A percentile compares a stretch with the other conserved stretches of the same genome.
These are phyloP conservation scores for Blepharisma stoltei DNA, from an alignment of 73 alveolate genomes.

Conservation along the genomic window DNA sequence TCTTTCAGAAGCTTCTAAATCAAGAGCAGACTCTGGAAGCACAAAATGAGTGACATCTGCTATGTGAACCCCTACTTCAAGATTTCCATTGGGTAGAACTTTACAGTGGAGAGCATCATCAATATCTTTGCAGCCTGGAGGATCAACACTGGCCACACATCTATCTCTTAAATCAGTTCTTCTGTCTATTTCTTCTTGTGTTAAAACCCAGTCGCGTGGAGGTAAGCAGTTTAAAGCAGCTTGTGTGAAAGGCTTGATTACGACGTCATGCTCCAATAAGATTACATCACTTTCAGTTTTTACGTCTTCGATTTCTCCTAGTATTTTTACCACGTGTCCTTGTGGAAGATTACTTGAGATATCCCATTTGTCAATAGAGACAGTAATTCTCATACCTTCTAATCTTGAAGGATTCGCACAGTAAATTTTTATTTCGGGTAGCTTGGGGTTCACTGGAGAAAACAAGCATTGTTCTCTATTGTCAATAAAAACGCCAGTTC, in stretches of 20 bases:
- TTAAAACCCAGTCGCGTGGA: slow-evolving; percentile 81
- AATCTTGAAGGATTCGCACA: not conserved
- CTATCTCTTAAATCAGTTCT: slow-evolving; percentile 90
- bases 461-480: slow-evolving; percentile 61
- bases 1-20: slow-evolving; percentile 95
- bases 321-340: slow-evolving; percentile 82
- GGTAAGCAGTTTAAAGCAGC: slow-evolving; percentile 91
- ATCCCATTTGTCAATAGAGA: slow-evolving; percentile 42
- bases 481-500: slow-evolving; percentile 24
- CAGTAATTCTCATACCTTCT: slow-evolving; percentile 37
- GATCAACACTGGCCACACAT: slow-evolving; percentile 91
- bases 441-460: slow-evolving; percentile 40
- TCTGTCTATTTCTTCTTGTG: slow-evolving; percentile 80
- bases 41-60: slow-evolving; percentile 99
- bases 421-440: slow-evolving; percentile 26
- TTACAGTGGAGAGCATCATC: slow-evolving; percentile 99
- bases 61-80: slow-evolving; percentile 98
- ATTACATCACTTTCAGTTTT: slow-evolving; percentile 91
- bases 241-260: slow-evolving; percentile 86
- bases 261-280: slow-evolving; percentile 93
- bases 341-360: slow-evolving; percentile 33
- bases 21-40: slow-evolving; percentile 86
- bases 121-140: slow-evolving; percentile 98
- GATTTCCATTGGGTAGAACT: slow-evolving; percentile 81
- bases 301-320: slow-evolving; percentile 85